phyloP scores from a whole-genome alignment of 2,329 filamentous ascomycete genomes.

The Fonsecaea pugnacius region DNA sequence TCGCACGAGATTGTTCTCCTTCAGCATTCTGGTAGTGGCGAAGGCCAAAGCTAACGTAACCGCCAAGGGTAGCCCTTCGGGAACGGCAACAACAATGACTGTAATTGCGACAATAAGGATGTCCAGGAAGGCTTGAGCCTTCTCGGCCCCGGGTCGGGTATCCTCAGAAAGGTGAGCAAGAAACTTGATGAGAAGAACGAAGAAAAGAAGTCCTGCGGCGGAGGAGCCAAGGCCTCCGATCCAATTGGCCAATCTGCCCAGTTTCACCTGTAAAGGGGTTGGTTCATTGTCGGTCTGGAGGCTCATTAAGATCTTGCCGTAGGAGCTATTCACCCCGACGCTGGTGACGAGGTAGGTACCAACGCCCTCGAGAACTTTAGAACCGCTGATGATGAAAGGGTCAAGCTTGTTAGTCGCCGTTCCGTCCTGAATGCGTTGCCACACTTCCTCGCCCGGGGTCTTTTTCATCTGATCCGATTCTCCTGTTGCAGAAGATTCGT shows the following conservation, averaged over 20 bases:
- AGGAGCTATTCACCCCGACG: conserved; percentile 73
- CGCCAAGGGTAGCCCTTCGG: conserved; percentile 75
- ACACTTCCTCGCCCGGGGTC: conserved; percentile 63
- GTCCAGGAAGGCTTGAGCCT: conserved; percentile 76
- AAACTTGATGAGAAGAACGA: conserved; percentile 85
- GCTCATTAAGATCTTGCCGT: conserved; percentile 75
- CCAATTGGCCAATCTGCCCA: conserved; percentile 75
- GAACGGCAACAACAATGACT: conserved; percentile 78
- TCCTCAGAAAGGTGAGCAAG: conserved; percentile 67
- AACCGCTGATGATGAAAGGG: conserved; percentile 79
- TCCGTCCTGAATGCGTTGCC: conserved; percentile 59
- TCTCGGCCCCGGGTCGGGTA: conserved; percentile 64
- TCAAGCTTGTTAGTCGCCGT: conserved; percentile 62
- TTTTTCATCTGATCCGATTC: conserved; percentile 76
- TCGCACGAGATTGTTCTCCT: conserved; percentile 76
- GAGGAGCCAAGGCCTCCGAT: conserved; percentile 77
- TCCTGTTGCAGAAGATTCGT: conserved; percentile 74
- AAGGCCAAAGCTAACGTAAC: conserved; percentile 79
- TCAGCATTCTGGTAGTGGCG: conserved; percentile 76
- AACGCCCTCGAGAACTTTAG: conserved; percentile 76
- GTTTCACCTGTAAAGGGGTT: conserved; percentile 75
- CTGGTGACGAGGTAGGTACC: conserved; percentile 76
- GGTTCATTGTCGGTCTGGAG: conserved; percentile 75
- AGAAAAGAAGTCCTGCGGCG: conserved; percentile 76
- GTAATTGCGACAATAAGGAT: conserved; percentile 80